Evolutionary conservation across 192 early-diverging fungal species (phyloP).

Genomic region (Coemansia sp.): DNA sequence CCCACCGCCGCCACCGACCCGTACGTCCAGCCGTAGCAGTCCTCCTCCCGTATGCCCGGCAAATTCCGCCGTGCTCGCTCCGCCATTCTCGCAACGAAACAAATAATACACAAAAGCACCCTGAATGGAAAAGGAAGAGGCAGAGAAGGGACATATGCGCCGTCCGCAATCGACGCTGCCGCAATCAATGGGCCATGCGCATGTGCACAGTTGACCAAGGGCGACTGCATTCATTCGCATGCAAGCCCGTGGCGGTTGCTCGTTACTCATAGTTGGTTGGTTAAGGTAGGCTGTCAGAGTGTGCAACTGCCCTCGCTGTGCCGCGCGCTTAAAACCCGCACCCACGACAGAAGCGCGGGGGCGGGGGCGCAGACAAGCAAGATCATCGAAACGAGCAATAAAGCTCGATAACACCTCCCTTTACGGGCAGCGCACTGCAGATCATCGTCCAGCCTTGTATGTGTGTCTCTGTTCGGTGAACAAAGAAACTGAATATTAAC

Average conservation of each 20-base stretch:
- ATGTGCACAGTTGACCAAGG: too few species aligned
- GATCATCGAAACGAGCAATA: neutral
- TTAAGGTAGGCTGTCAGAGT: neutral
- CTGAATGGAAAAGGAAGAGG: neutral
- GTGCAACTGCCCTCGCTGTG: conserved; percentile 1
- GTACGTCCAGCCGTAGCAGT: conserved; percentile 37
- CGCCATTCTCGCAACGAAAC: neutral
- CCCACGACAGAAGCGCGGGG: neutral
- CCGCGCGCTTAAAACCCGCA: neutral
- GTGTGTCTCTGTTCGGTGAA: conserved; percentile 48
- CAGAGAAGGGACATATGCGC: too few species aligned
- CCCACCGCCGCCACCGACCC: conserved; percentile 52
- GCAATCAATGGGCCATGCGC: too few species aligned
- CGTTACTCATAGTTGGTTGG: neutral
- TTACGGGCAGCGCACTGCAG: conserved; percentile 44
- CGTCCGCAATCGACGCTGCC: too few species aligned
- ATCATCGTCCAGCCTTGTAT: conserved; percentile 45
- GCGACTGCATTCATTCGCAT: neutral
- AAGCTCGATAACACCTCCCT: conserved; percentile 46
- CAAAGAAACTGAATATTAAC: conserved; percentile 49
- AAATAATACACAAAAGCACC: neutral
- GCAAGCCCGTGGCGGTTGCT: neutral
- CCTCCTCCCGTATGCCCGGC: conserved; percentile 31
- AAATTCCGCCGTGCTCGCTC: conserved; percentile 5
- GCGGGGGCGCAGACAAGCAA: conserved; percentile 1